phyloP scores from a whole-genome alignment of 2,329 filamentous ascomycete genomes.

The Rutstroemia sp. region DNA sequence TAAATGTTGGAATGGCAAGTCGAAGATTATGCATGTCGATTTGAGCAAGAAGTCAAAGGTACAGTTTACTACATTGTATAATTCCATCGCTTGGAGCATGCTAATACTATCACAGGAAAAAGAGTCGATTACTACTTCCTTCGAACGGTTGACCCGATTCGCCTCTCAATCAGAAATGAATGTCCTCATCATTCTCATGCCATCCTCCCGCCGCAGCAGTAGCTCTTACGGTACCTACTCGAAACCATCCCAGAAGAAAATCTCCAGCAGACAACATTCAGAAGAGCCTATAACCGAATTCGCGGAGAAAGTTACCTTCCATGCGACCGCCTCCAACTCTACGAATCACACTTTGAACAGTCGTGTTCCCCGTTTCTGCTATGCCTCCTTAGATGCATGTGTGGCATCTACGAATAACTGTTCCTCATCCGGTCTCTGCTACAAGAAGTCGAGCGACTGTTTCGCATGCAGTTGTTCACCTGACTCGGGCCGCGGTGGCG shows the following conservation, averaged over 20 bases:
- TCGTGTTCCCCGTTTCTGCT: conserved; percentile 54
- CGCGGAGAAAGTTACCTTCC: conserved; percentile 8
- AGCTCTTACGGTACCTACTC: conserved; percentile 25
- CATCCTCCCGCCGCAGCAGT: conserved; percentile 18
- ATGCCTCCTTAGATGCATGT: conserved; percentile 63
- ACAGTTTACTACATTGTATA: neutral
- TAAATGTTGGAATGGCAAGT: conserved; percentile 31
- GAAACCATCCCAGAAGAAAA: conserved; percentile 14
- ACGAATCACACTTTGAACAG: conserved; percentile 11
- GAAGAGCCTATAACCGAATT: conserved; percentile 26
- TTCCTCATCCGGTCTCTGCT: conserved; percentile 73
- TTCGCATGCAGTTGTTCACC: conserved; percentile 67
- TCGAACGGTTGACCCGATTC: conserved; percentile 20
- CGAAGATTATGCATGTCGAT: conserved; percentile 23
- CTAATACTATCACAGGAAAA: neutral
- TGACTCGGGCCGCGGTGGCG: conserved; percentile 45
- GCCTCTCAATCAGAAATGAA: conserved; percentile 25
- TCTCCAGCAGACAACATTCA: conserved; percentile 19
- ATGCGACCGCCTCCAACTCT: conserved; percentile 6
- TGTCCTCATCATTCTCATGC: conserved; percentile 25
- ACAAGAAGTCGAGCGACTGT: conserved; percentile 55
- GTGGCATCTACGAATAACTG: conserved; percentile 65
- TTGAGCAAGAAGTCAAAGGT: conserved; percentile 19
- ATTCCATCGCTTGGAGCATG: neutral
- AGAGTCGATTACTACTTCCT: neutral